Evolutionary conservation across 106 monocot species (phyloP), one percentile per base, ranked within the genome.

Genomic region (Allium fistulosum): DNA sequence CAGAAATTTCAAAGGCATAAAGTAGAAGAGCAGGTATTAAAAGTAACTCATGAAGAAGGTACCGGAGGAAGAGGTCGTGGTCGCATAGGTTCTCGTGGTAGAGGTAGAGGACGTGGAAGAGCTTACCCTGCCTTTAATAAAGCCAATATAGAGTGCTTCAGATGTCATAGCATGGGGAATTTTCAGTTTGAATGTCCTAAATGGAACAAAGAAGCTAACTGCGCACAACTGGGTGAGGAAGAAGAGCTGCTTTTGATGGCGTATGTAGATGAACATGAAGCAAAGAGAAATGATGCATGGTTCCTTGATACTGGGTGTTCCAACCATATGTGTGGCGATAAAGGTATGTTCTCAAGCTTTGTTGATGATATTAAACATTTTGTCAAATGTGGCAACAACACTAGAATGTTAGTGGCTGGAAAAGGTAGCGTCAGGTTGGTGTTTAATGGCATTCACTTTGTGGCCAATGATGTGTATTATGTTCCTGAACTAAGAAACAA

Each of bases 311-410:
- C 55, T 12, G 55, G 55, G 11, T 56, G 55, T 56, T 56, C 2
- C 11, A 4, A 56, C n/a, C 55, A 56, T n/a, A 56, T 56, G 4
- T 56, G 55, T 4, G 55, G 55, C 4, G 55, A 56, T 56, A 56
- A 2, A 56, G 55, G n/a, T 56, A n/a, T 4, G 55, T 56, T 56
- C n/a, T 12, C n/a, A 56, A 56, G 55, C n/a, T 56, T 56, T 12
- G 4, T n/a, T 12, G 55, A 56, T 56, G 55, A 56, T 12, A 12
- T 56, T 11, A n/a, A 56, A 56, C 55, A 56, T 56, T 56, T n/a
- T 56, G 55, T 56, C n/a, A 56, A 56, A n/a, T 56, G 55, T n/a
- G n/a, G n/a, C n/a, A 56, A 56, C 55, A 56, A 56, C 55, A 56
- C 55, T 2, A 56, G 55, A n/a, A 56, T 56, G 55, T 12, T n/a